A percentile compares a stretch with the other conserved stretches of the same genome.
Conservation (phyloP, 2,329 filamentous ascomycete genomes). For the Hortaea sp. region DNA sequence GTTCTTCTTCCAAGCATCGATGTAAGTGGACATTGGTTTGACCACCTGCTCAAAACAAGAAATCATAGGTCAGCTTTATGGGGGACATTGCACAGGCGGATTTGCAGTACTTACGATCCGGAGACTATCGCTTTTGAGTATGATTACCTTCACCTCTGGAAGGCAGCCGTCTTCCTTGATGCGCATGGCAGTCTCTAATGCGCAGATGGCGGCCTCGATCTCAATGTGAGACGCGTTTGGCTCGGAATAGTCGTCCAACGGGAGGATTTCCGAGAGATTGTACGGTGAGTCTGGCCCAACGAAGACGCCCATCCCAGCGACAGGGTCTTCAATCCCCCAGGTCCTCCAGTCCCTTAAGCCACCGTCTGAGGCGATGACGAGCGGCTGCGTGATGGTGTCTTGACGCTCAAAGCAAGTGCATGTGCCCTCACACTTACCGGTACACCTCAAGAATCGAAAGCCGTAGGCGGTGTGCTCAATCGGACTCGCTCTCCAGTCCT, state of each 20-base stretch:
- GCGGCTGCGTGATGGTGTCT: neutral
- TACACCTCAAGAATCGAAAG: too few relatives aligned
- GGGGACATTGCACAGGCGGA: too few relatives aligned
- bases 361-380: conserved; percentile 1
- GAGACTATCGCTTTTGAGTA: neutral
- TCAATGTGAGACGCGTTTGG: neutral
- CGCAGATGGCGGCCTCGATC: neutral
- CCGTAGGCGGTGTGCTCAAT: too few relatives aligned
- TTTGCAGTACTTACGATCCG: too few relatives aligned
- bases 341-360: neutral
- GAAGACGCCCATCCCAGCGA: neutral
- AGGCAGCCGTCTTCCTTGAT: neutral
- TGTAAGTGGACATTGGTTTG: neutral
- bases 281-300: neutral
- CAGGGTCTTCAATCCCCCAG: too few relatives aligned
- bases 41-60: neutral
- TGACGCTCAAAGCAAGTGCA: neutral
- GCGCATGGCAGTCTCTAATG: neutral
- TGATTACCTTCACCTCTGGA: neutral
- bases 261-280: neutral
- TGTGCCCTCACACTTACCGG: too few relatives aligned
- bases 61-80: too few relatives aligned
- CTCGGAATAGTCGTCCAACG: neutral
- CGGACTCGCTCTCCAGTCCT: too few relatives aligned
- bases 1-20: neutral